Conservation (phyloP, 768 basidiomycete species). For the Suillus placidus region DNA sequence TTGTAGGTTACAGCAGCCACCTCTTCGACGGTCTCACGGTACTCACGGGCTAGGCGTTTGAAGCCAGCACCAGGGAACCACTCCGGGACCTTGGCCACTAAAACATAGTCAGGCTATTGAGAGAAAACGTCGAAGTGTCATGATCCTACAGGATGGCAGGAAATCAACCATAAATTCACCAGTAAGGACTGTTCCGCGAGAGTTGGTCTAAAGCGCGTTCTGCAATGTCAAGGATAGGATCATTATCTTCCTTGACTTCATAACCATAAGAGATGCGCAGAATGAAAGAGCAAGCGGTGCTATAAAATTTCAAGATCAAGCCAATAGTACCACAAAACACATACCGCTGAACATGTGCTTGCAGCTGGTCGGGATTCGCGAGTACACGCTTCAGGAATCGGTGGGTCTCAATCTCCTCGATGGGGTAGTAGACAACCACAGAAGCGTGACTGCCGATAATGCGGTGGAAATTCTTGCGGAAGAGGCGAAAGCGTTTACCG, state of each 20-base stretch:
- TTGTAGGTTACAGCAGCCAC: slow-evolving; percentile 48
- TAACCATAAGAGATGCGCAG: slow-evolving; percentile 46
- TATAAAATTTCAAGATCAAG: not conserved
- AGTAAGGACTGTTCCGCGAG: slow-evolving; percentile 5
- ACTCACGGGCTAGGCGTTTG: slow-evolving; percentile 31
- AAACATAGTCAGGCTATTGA: slow-evolving; percentile 7
- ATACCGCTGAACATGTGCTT: slow-evolving; percentile 26
- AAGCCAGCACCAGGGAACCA: slow-evolving; percentile 42
- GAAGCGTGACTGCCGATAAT: slow-evolving; percentile 18
- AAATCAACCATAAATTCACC: slow-evolving; percentile 25
- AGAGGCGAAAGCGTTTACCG: slow-evolving; percentile 15
- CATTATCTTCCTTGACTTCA: slow-evolving; percentile 35
- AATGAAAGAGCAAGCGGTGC: slow-evolving; percentile 29
- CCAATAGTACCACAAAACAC: not conserved
- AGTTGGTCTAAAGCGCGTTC: slow-evolving; percentile 26
- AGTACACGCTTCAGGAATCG: slow-evolving; percentile 22
- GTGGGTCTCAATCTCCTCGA: slow-evolving; percentile 23
- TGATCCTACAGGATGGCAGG: slow-evolving; percentile 23
- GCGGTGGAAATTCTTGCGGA: slow-evolving; percentile 18
- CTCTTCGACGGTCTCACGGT: slow-evolving; percentile 30
- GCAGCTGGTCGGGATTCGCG: slow-evolving; percentile 19
- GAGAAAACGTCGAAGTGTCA: too few species aligned
- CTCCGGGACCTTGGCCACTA: slow-evolving; percentile 35
- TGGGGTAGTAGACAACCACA: slow-evolving; percentile 14
- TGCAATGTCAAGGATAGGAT: slow-evolving; percentile 38